phyloP scores from a whole-genome alignment of 1,139 yeast genomes.

The Magnusiomyces clavatus region DNA sequence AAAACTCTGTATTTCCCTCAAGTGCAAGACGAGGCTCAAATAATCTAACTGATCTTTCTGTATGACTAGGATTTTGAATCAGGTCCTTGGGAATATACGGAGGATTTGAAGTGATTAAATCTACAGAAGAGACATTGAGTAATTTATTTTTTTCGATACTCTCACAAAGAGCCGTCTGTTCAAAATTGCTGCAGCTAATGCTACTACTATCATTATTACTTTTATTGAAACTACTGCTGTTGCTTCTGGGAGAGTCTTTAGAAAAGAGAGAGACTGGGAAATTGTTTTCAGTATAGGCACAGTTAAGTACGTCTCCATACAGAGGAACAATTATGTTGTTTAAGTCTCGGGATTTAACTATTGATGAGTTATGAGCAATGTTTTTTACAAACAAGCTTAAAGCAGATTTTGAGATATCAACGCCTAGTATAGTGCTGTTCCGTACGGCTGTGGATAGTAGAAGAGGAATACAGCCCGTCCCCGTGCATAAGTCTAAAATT shows the following conservation, averaged over 20 bases:
- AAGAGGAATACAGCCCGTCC: constrained; percentile 82
- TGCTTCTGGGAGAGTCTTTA: not conserved
- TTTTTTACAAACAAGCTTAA: constrained; percentile 45
- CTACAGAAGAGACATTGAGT: constrained; percentile 23
- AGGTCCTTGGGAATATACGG: constrained; percentile 64
- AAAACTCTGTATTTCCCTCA: constrained; percentile 68
- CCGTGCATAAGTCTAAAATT: constrained; percentile 75
- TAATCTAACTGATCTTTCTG: constrained; percentile 53
- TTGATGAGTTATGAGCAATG: constrained; percentile 13
- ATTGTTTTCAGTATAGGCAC: constrained; percentile 2
- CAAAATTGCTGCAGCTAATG: too few species aligned
- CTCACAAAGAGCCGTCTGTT: too few species aligned
- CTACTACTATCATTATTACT: too few species aligned
- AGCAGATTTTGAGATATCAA: constrained; percentile 58
- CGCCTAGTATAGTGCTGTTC: constrained; percentile 36
- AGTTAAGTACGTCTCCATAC: constrained; percentile 19
- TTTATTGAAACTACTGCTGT: too few species aligned
- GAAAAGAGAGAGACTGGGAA: constrained; percentile 10
- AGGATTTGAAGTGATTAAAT: constrained; percentile 73
- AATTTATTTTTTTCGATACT: not conserved
- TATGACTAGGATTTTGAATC: constrained; percentile 19
- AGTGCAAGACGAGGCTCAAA: constrained; percentile 77
- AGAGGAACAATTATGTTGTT: too few species aligned
- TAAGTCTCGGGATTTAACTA: too few species aligned
- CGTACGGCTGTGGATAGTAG: constrained; percentile 27